phyloP scores from a whole-genome alignment of 768 basidiomycete species.

The Naganishia antarctica region DNA sequence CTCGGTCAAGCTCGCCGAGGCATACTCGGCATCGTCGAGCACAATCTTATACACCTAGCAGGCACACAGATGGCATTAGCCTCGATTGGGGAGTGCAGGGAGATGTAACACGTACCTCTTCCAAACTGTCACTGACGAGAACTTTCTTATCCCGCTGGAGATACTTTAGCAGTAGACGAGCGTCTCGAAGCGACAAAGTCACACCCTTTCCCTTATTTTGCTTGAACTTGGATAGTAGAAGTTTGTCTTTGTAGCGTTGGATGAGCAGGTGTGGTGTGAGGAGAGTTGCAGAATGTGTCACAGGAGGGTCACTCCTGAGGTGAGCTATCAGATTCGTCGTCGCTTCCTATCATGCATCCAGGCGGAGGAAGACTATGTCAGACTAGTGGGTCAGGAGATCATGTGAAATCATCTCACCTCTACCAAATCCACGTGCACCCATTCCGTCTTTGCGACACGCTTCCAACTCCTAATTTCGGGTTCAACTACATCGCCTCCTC shows the following conservation, averaged over 20 bases:
- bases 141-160: slow-evolving; percentile 69
- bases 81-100: background rate
- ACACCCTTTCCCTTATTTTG: slow-evolving; percentile 22
- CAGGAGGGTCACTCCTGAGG: slow-evolving; percentile 32
- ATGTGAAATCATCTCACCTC: slow-evolving; percentile 37
- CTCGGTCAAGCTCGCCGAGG: slow-evolving; percentile 58
- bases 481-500: slow-evolving; percentile 30
- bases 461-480: slow-evolving; percentile 42
- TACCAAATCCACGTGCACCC: slow-evolving; percentile 44
- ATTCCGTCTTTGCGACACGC: slow-evolving; percentile 30
- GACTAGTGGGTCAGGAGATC: background rate
- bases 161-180: slow-evolving; percentile 67
- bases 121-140: slow-evolving; percentile 57
- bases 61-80: background rate
- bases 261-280: slow-evolving; percentile 33
- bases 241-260: slow-evolving; percentile 29
- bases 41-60: slow-evolving; percentile 76
- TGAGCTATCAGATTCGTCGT: slow-evolving; percentile 36
- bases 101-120: slow-evolving; percentile 54
- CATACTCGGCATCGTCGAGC: slow-evolving; percentile 48
- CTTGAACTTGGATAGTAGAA: slow-evolving; percentile 30
- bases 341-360: slow-evolving; percentile 32
- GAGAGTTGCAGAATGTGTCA: slow-evolving; percentile 36
- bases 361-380: no score
- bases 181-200: slow-evolving; percentile 58